Conservation (phyloP, 495 filamentous ascomycete species). For the Hypoxylon trugodes region DNA sequence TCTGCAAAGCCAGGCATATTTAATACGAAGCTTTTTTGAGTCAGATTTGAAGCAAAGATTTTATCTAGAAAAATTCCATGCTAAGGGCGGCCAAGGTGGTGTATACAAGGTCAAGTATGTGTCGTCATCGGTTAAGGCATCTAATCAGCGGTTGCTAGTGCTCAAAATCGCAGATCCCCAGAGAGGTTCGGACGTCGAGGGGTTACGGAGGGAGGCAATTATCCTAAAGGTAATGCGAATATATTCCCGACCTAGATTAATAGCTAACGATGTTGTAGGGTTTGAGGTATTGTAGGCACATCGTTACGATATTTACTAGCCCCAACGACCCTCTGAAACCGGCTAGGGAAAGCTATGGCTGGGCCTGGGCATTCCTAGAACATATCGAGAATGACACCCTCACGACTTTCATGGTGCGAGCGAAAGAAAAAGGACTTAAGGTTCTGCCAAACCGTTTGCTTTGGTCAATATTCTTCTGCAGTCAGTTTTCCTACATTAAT, state of each 20-base stretch:
- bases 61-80: background rate
- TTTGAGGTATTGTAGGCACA: background rate
- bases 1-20: background rate
- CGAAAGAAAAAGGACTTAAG: background rate
- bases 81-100: background rate
- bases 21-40: background rate
- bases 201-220: background rate
- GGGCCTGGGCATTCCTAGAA: constrained; percentile 5
- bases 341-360: background rate
- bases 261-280: background rate
- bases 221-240: background rate
- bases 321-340: background rate
- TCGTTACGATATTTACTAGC: background rate
- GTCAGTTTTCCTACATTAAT: background rate
- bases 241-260: background rate
- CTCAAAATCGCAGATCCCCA: constrained; percentile 8
- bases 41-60: background rate
- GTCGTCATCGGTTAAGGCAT: background rate
- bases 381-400: constrained; percentile 3
- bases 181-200: background rate
- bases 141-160: background rate
- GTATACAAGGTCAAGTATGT: constrained; percentile 1
- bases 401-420: background rate
- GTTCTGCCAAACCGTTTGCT: constrained; percentile 3
- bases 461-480: constrained; percentile 2